A percentile compares a stretch with the other conserved stretches of the same genome.
Conservation (phyloP, 306 rosid genomes). For the Clitoria ternatea region DNA sequence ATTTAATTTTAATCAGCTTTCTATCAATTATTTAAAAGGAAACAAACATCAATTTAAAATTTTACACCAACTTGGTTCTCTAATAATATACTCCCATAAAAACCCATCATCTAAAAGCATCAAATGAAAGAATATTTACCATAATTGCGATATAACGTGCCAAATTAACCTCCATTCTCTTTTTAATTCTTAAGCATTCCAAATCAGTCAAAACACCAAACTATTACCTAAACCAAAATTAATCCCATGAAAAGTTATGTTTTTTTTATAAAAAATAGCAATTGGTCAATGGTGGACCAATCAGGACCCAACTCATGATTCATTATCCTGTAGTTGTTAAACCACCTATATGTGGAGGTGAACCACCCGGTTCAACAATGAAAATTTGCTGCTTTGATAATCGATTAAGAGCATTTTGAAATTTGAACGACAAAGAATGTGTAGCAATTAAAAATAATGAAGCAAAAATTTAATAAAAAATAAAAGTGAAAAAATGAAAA, state of each 20-base stretch:
- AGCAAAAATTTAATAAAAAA: not conserved
- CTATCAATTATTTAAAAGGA: not conserved
- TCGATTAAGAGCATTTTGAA: too few relatives aligned
- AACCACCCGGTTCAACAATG: constrained; percentile 18
- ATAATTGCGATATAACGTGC: constrained; percentile 11
- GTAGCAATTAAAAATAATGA: not conserved
- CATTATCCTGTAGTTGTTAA: constrained; percentile 19
- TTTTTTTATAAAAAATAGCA: not conserved
- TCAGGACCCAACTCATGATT: not conserved
- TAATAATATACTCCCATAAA: not conserved
- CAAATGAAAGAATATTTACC: not conserved
- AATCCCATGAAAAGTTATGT: not conserved
- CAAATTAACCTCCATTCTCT: not conserved
- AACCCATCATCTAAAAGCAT: not conserved
- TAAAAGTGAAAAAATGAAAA: not conserved
- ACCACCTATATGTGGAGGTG: not conserved
- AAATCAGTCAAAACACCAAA: not conserved
- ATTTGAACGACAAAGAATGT: too few relatives aligned
- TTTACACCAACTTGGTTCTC: not conserved
- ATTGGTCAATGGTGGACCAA: constrained; percentile 11
- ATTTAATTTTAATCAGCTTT: not conserved
- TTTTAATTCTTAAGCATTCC: constrained; percentile 9
- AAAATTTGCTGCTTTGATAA: too few relatives aligned
- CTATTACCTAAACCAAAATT: constrained; percentile 9
- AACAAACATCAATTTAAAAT: too few relatives aligned